Evolutionary conservation across 116 monocot genomes (phyloP), one percentile per base, ranked within the genome.

Genomic region (Phalaenopsis hybrid): DNA sequence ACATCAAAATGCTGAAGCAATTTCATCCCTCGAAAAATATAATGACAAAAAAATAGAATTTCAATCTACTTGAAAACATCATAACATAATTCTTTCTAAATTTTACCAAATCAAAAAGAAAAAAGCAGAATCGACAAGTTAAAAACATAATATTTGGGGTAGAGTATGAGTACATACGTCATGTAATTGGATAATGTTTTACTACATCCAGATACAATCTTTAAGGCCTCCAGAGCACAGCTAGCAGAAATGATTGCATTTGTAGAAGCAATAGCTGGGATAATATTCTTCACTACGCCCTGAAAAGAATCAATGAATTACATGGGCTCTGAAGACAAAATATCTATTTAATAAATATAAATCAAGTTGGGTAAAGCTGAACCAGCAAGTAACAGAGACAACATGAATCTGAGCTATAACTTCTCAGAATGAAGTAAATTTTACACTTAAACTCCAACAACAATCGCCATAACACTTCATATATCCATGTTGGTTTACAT

Each of bases 241-340:
- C 92, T 87, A 83, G 99, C 99, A 84, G 99, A 93, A 80, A 99
- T 52, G 44, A 99, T 92, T 77, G 99, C 99, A 92, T 99, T 99
- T 79, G 98, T 98, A 77, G 99, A 99, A 82, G 99, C 99, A 91
- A 99, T 99, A 74, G 99, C 99, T 75, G 99, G 99, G 67, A 99
- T 93, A 58, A 99, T 99, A 89, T 99, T 99, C 84, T 99, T 99
- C 69, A 99, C 95, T 44, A 99, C 99, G 74, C 99, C 99, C 99
- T 99, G 88, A 57, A 88, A 75, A 81, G 31, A 68, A 48, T 20
- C 50, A 77, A 50, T 68, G 50, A 41, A 63, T 21, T 15, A 55
- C 48, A 12, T 67, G 51, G 23, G 16, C 37, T 41, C 37, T 72
- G 41, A 37, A 0, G 16, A 72, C 2, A 34, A 72, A 72, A 25